Percentiles rank a stretch among this genome's conserved stretches.
Conservation (phyloP, 2,329 filamentous ascomycete species). For the Neofusicoccum sp. region DNA sequence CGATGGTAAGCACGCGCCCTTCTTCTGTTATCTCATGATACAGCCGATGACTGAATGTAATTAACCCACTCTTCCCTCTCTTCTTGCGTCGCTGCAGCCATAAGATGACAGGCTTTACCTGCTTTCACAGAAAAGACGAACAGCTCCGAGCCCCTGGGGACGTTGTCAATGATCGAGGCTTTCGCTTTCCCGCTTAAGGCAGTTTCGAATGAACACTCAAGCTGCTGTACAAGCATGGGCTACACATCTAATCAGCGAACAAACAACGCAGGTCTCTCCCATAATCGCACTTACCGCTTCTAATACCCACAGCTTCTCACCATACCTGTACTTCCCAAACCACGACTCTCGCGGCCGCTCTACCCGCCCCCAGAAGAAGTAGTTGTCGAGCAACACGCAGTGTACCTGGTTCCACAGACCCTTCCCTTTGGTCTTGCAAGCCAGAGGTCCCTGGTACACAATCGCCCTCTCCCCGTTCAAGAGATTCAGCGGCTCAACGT, state of each 20-base stretch:
- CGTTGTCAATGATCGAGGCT: constrained; percentile 32
- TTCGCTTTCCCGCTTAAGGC: constrained; percentile 28
- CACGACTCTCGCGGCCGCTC: constrained; percentile 27
- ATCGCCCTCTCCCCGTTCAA: constrained; percentile 27
- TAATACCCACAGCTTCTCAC: constrained; percentile 24
- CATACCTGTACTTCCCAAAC: constrained; percentile 4
- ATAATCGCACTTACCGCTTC: constrained; percentile 26
- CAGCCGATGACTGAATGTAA: neutral
- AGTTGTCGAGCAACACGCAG: constrained; percentile 34
- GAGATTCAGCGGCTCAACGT: constrained; percentile 26
- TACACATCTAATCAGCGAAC: constrained; percentile 17
- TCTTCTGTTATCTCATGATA: too few relatives aligned
- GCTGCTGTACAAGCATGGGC: constrained; percentile 28
- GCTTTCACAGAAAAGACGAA: constrained; percentile 28
- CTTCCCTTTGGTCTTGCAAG: constrained; percentile 34
- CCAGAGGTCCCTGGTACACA: constrained; percentile 30
- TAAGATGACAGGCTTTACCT: constrained; percentile 27
- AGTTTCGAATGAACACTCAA: constrained; percentile 24
- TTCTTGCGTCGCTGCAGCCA: constrained; percentile 26
- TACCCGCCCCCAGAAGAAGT: constrained; percentile 34
- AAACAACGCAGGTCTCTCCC: neutral
- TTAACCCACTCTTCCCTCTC: constrained; percentile 29
- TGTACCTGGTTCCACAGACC: constrained; percentile 36
- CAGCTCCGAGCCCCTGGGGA: constrained; percentile 30
- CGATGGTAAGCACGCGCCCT: too few relatives aligned